Base-by-base conservation (phyloP, 805 yeast genomes). In the Ogataea nitratoaversa region DNA sequence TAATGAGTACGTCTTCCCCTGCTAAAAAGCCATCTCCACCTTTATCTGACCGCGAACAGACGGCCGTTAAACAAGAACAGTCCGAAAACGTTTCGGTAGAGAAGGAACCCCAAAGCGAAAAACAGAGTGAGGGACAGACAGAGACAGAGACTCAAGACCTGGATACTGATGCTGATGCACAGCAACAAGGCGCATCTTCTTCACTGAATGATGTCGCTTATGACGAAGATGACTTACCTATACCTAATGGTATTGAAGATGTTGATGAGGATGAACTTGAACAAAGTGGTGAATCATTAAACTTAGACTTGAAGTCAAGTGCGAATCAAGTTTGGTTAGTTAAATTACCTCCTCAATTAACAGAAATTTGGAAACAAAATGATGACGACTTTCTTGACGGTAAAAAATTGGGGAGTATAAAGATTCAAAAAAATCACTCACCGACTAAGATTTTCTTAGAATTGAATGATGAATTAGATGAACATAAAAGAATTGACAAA, bases 321-420 rank as follows among this genome's bases (percentile, higher is more conserved):
- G 70, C 65, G 35, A 82, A 84, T 53, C 88, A 88, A 50, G 82
- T 93, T 31, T 93, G 98, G 99, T 69, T 93, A 18, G 95, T 93
- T 19, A 78, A 93, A 52, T 67, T 93, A 55, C 98, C 99, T 2
- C 79, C 86, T 56, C 88, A 88, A 55, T 67, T 93, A 45, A 84
- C 95, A 23, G 86, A 82, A 30, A 71, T 76, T 48, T 88, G 97
- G 95, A 73, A 79, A 39, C 72, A 82, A 46, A 72, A 75, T 39
- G 72, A 82, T 46, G 72, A 76, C 38, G 77, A 71, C 19, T 66
- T 67, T 32, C 63, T 83, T 36, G 72, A 77, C 38, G 96, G 96
- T 6, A 80, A 82, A 54, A 82, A 81, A 44, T 65, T 93, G 47
- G 95, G 96, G 6, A 80, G 78, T 50, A 85, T 93, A 28, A 78